phyloP scores from a whole-genome alignment of 2,329 filamentous ascomycete species.

The Fusarium sp. region DNA sequence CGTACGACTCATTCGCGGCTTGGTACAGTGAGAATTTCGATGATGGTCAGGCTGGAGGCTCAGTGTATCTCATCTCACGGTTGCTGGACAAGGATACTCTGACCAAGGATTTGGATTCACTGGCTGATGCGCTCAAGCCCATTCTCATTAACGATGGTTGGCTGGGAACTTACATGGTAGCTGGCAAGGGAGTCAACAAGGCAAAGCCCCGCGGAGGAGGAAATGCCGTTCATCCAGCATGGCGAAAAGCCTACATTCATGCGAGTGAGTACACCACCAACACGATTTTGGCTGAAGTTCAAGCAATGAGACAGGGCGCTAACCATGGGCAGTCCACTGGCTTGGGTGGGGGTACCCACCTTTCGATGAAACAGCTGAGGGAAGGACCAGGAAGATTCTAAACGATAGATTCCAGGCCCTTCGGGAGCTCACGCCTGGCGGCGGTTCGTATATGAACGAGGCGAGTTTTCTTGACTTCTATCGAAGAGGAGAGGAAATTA shows the following conservation, averaged over 20 bases:
- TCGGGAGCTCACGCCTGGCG: not conserved
- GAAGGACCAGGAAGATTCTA: not conserved
- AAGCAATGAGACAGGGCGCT: not conserved
- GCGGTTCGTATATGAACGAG: constrained; percentile 4
- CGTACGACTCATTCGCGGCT: constrained; percentile 50
- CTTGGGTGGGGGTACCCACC: constrained; percentile 7
- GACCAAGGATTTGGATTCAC: constrained; percentile 38
- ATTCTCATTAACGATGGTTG: constrained; percentile 46
- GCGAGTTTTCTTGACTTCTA: not conserved
- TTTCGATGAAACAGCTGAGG: constrained; percentile 5
- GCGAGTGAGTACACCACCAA: constrained; percentile 46
- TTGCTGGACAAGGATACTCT: constrained; percentile 55
- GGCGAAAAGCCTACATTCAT: constrained; percentile 58
- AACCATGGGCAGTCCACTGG: not conserved
- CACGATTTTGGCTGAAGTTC: not conserved
- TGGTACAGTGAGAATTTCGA: constrained; percentile 53
- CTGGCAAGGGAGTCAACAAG: constrained; percentile 56
- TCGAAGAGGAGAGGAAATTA: not conserved
- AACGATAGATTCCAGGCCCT: constrained; percentile 4
- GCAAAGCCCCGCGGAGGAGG: constrained; percentile 57
- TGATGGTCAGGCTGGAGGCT: constrained; percentile 48
- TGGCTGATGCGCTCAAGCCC: constrained; percentile 52
- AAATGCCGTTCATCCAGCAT: constrained; percentile 62
- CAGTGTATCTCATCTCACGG: constrained; percentile 55
- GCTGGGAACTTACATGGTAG: constrained; percentile 54